These are phyloP conservation scores for Phialophora tarda DNA, from an alignment of 2,329 filamentous ascomycete genomes.

Conservation along the genomic window DNA sequence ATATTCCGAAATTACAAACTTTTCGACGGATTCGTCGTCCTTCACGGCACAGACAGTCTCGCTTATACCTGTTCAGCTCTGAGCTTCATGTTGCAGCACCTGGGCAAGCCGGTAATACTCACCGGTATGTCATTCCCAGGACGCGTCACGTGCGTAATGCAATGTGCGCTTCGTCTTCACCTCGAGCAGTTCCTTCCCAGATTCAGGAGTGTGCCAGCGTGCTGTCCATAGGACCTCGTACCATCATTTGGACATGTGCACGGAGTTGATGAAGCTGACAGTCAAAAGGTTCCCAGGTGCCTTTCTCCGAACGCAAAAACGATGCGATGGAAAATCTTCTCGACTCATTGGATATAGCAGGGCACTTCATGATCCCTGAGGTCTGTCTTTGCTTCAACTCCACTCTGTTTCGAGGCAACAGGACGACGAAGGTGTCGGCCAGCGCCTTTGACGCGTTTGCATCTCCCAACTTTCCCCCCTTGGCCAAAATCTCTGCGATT, in stretches of 20 bases:
- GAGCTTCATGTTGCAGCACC: slow-evolving; percentile 89
- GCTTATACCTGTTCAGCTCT: slow-evolving; percentile 88
- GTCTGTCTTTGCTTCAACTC: slow-evolving; percentile 95
- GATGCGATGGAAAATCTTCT: slow-evolving; percentile 91
- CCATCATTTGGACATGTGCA: background rate
- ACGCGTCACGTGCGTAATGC: background rate
- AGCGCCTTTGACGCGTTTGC: slow-evolving; percentile 86
- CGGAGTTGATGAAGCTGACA: slow-evolving; percentile 6
- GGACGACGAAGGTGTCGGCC: slow-evolving; percentile 85
- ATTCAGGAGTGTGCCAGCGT: background rate
- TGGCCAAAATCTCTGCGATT: slow-evolving; percentile 80
- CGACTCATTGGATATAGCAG: slow-evolving; percentile 82
- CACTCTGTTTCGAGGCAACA: slow-evolving; percentile 84
- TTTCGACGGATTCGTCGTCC: slow-evolving; percentile 88
- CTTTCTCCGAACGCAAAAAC: slow-evolving; percentile 87
- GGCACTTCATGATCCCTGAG: slow-evolving; percentile 90
- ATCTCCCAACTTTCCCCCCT: slow-evolving; percentile 81
- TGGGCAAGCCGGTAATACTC: slow-evolving; percentile 88
- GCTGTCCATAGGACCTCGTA: background rate
- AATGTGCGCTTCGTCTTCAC: background rate
- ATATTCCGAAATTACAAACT: slow-evolving; percentile 83
- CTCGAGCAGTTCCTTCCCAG: background rate
- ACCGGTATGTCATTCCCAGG: slow-evolving; percentile 57
- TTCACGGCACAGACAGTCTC: slow-evolving; percentile 88
- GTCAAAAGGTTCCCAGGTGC: slow-evolving; percentile 69